Base-by-base conservation (phyloP, 495 filamentous ascomycete species). In the Jackrogersella multiformis region DNA sequence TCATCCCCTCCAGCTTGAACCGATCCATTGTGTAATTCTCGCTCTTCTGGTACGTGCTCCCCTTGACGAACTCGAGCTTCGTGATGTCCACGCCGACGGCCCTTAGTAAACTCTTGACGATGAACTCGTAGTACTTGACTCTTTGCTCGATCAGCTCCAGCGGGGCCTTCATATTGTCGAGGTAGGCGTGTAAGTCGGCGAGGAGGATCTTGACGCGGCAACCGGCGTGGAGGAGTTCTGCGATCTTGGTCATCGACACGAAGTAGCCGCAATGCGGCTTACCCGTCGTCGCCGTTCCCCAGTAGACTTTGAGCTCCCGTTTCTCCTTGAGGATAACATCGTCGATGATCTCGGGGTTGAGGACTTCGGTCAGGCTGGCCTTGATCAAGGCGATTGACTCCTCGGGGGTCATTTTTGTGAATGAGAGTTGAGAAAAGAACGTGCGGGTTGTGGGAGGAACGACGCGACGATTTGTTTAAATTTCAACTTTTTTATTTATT, bases 261-360 rank as follows among this genome's bases (percentile, higher is more conserved):
- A 94, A 92, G 83, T 97, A 97, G 38, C 92, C 90, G 68, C 84
- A 87, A 68, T 96, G 92, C 10, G 92, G 92, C 64, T 85, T 79
- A 0, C 93, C 94, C 2, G 90, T 94, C 4, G 92, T 92, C 18
- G 91, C 91, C 10, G 91, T 95, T 49, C 90, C 94, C 92, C 92
- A 97, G 86, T 97, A 97, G 71, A 97, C 85, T 42, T 84, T 84
- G 13, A 90, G 84, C 23, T 88, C 85, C 9, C 88, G 81, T n/a
- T 89, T 85, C 74, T 95, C 83, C 9, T 87, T 86, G 49, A 97
- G 78, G 53, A 89, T 81, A 59, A 65, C 61, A 65, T 86, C 80
- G 73, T 95, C 89, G 60, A 98, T 90, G 49, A 97, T 88, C 71
- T 97, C 92, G 20, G 86, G 87, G 67, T 94, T 93, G 46, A 99